Evolutionary conservation across 768 basidiomycete genomes (phyloP), one percentile per base, ranked within the genome.

Genomic region (Collybiopsis luxurians): DNA sequence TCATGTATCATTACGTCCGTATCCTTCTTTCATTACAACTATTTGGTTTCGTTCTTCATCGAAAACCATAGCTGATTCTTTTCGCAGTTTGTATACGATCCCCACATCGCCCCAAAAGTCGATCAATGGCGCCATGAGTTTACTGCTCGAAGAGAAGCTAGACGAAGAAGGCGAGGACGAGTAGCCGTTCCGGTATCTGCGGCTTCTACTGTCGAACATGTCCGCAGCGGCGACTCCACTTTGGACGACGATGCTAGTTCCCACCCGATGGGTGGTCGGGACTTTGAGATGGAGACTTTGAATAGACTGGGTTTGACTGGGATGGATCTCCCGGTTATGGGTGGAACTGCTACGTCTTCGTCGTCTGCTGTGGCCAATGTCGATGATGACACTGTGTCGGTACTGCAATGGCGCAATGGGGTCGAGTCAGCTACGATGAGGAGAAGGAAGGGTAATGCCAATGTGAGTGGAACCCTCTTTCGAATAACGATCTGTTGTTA

Each of bases 11-110:
- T n/a, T n/a, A n/a, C n/a, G n/a, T n/a, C n/a, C n/a, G n/a, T n/a
- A n/a, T n/a, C n/a, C n/a, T 34, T n/a, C 48, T 9, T 38, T 7
- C 36, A 38, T 38, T 38, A 38, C 17, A 9, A 9, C 36, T 17
- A 17, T 38, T 38, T 17, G 17, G 7, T 38, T 17, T 38, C 9
- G 17, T 17, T 38, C 9, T 38, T 38, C 36, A 38, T 38, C 36
- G 36, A 38, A 7, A 38, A 9, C 36, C n/a, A n/a, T n/a, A n/a
- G n/a, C n/a, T n/a, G n/a, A n/a, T n/a, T n/a, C n/a, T n/a, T 11
- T 51, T 51, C 24, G 5, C 24, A 51, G 50, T 51, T 34, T 23
- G 36, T 51, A 9, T 51, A 51, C 10, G 50, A 51, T n/a, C 50
- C 50, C 21, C 50, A 51, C 23, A 51, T 51, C 4, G 36, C 36